phyloP scores from a whole-genome alignment of 441 rosid genomes.

The Pelargonium citronellum region DNA sequence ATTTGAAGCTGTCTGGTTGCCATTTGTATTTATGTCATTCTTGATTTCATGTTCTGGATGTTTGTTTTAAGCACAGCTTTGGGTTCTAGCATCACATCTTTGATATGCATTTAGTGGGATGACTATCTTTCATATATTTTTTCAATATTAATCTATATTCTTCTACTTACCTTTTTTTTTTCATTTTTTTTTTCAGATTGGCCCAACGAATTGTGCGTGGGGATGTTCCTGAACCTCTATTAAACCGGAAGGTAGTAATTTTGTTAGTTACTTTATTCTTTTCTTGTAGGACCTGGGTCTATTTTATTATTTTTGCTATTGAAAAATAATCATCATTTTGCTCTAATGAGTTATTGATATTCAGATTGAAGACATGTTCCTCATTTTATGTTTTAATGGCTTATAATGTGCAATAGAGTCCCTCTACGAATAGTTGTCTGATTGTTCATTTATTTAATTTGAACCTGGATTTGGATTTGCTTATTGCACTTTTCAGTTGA shows the following conservation, averaged over 20 bases:
- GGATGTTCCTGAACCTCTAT: conserved; percentile 96
- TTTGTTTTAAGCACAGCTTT: background rate
- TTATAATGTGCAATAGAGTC: background rate
- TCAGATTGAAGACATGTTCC: background rate
- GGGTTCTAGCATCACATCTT: background rate
- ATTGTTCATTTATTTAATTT: background rate
- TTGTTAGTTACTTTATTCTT: background rate
- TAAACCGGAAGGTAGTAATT: conserved; percentile 76
- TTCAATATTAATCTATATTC: background rate
- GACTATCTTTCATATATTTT: background rate
- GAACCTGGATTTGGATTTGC: conserved; percentile 3
- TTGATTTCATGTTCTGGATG: background rate
- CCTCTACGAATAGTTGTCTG: background rate
- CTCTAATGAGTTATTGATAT: background rate
- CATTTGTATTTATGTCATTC: background rate
- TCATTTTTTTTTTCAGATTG: conserved; percentile 44
- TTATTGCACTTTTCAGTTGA: conserved; percentile 37
- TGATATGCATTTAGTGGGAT: background rate
- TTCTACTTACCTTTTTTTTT: background rate
- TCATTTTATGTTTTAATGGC: background rate
- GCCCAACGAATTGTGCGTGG: conserved; percentile 99
- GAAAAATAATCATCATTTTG: background rate
- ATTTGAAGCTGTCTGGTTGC: background rate
- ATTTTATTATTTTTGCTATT: background rate
- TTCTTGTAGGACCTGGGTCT: conserved; percentile 1